Conservation (phyloP, 495 filamentous ascomycete genomes). For the Penicillium ucsense region DNA sequence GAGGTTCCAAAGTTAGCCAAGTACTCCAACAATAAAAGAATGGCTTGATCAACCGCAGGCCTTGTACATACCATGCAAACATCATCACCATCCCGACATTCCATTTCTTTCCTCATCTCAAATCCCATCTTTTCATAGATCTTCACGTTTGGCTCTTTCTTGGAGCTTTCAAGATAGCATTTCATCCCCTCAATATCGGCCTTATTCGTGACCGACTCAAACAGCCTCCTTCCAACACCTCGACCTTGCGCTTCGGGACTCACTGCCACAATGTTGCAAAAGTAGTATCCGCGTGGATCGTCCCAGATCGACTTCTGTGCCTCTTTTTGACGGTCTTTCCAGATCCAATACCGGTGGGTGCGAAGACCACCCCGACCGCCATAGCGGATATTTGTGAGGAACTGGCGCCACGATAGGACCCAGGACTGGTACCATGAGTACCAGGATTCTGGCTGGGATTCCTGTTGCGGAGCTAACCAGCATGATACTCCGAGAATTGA, state of each 20-base stretch:
- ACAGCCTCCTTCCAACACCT: slow-evolving; percentile 47
- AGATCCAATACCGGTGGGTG: slow-evolving; percentile 53
- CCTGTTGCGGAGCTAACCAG: slow-evolving; percentile 47
- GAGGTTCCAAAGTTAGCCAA: background rate
- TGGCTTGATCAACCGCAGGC: background rate
- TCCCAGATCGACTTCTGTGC: slow-evolving; percentile 50
- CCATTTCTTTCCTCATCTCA: slow-evolving; percentile 48
- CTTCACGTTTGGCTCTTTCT: slow-evolving; percentile 49
- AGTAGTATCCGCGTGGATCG: slow-evolving; percentile 53
- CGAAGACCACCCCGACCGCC: slow-evolving; percentile 49
- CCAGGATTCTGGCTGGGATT: slow-evolving; percentile 41
- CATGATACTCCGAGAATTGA: slow-evolving; percentile 52
- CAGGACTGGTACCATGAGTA: slow-evolving; percentile 42
- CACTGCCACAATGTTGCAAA: slow-evolving; percentile 61
- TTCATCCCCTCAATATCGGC: slow-evolving; percentile 48
- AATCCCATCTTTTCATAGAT: slow-evolving; percentile 59
- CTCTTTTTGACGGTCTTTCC: slow-evolving; percentile 49
- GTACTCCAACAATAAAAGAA: background rate
- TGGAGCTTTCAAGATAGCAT: slow-evolving; percentile 56
- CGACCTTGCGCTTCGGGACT: slow-evolving; percentile 46
- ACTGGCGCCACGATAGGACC: slow-evolving; percentile 46
- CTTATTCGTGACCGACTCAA: slow-evolving; percentile 43
- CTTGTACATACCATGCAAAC: slow-evolving; percentile 21
- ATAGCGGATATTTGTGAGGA: slow-evolving; percentile 47
- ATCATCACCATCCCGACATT: slow-evolving; percentile 48